Conservation (phyloP, 257 asterid genomes). For the Nicotiana attenuata region DNA sequence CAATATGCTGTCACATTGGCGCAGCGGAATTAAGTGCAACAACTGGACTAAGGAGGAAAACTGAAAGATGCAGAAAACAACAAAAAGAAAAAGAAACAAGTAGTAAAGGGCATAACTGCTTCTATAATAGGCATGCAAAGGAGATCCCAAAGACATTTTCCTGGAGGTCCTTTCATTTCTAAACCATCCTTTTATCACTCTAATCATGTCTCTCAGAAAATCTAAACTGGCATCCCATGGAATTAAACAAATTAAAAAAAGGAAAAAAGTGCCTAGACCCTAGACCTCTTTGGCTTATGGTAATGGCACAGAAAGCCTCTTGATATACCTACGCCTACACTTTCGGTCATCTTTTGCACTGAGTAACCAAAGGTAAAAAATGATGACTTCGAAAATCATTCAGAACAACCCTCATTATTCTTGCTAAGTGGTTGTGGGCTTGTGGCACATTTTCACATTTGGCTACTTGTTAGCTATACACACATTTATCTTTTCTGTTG, state of each 20-base stretch:
- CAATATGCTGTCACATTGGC: not conserved
- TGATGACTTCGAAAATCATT: not conserved
- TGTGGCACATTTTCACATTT: not conserved
- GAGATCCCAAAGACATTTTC: not conserved
- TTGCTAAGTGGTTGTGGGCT: not conserved
- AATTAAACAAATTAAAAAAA: not conserved
- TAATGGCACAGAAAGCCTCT: not conserved
- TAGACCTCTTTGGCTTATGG: not conserved
- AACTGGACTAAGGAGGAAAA: not conserved
- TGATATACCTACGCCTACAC: not conserved
- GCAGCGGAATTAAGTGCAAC: not conserved
- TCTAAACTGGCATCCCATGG: not conserved
- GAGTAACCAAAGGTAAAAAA: not conserved
- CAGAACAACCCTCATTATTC: not conserved
- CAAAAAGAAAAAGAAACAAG: not conserved
- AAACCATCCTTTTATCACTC: not conserved
- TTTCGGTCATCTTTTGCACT: not conserved
- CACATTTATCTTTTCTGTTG: not conserved
- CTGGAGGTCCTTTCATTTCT: not conserved
- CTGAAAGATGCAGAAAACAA: not conserved
- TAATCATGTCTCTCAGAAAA: not conserved
- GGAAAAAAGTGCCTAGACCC: not conserved
- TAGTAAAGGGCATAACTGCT: not conserved
- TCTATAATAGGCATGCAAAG: not conserved
- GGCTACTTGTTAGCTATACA: not conserved